phyloP scores from a whole-genome alignment of 495 filamentous ascomycete genomes.

The Immersiella caudata region DNA sequence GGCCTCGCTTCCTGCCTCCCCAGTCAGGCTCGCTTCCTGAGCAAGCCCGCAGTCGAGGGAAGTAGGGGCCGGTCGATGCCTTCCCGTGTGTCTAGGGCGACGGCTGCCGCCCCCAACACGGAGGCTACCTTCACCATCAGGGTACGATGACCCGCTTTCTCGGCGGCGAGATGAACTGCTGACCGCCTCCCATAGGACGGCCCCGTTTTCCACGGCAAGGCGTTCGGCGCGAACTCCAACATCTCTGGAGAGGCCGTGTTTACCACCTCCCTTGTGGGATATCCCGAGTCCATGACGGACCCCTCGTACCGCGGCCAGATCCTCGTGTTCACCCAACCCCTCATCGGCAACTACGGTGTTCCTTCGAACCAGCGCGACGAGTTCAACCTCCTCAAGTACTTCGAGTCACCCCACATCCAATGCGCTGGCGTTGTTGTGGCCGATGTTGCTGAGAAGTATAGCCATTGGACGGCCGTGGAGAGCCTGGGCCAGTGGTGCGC shows the following conservation, averaged over 20 bases:
- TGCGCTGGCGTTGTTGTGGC: constrained; percentile 94
- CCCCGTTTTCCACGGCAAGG: constrained; percentile 90
- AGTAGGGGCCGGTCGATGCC: constrained; percentile 65
- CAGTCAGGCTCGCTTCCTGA: constrained; percentile 56
- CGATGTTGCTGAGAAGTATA: constrained; percentile 90
- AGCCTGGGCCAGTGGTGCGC: constrained; percentile 92
- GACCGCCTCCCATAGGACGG: constrained; percentile 59
- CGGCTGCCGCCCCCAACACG: constrained; percentile 66
- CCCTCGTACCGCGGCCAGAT: constrained; percentile 99
- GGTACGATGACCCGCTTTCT: constrained; percentile 49
- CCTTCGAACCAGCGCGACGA: constrained; percentile 76
- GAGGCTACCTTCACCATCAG: constrained; percentile 91
- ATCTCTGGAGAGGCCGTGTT: constrained; percentile 94
- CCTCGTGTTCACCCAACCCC: constrained; percentile 95
- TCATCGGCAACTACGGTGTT: constrained; percentile 98
- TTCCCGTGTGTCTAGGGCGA: constrained; percentile 45
- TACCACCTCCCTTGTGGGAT: constrained; percentile 90
- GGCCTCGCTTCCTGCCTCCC: constrained; percentile 35
- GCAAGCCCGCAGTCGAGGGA: constrained; percentile 56
- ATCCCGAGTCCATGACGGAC: constrained; percentile 97
- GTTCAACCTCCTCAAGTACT: constrained; percentile 83
- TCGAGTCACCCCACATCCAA: constrained; percentile 96
- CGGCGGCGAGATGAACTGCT: neutral
- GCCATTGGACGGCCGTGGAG: constrained; percentile 98
- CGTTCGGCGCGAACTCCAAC: constrained; percentile 89